Evolutionary conservation across 1,284 basidiomycete genomes (phyloP), one percentile per base, ranked within the genome.

Genomic region (Tremellales sp.): DNA sequence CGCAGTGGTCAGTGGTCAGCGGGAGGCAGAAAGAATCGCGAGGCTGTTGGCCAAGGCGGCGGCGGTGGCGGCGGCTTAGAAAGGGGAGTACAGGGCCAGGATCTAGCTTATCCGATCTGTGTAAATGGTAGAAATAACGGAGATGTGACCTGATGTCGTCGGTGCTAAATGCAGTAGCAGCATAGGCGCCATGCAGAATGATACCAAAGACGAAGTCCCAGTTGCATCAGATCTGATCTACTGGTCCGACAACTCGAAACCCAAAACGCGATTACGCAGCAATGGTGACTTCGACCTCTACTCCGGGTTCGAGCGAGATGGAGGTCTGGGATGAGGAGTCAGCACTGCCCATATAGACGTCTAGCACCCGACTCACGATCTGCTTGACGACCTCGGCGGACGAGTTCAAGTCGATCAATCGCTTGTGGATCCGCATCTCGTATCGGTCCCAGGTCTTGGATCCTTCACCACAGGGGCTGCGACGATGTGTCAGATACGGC

Each of bases 371-470:
- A 78, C 87, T 67, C 61, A 94, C 91, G 73, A 99, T 99, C 79
- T 98, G 94, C 83, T 98, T 98, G 78, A 99, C 95, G 65, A 97
- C 89, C 79, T 98, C 95, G 71, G 88, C 90, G 56, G 94, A 94
- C 52, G 93, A 93, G 80, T 94, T 91, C 59, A 99, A 80, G 81
- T 99, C 95, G 72, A 99, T 98, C 75, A 98, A 82, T 70, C 95
- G 89, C 81, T 99, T 99, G 86, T 99, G 94, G 64, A 99, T 83
- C 80, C 93, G 92, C 79, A 99, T 85, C 79, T 99, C 94, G 78
- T 93, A 98, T 70, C 89, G 85, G 78, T 98, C 95, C 95, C 95
- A 99, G 72, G 95, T 99, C 86, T 99, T 98, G 71, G 90, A 94
- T 82, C 95, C 95, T 79, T 98, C 95, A 93, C 95, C 95, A 75